Evolutionary conservation across 2,329 filamentous ascomycete genomes (phyloP).

Genomic region (Penicillium sp.): DNA sequence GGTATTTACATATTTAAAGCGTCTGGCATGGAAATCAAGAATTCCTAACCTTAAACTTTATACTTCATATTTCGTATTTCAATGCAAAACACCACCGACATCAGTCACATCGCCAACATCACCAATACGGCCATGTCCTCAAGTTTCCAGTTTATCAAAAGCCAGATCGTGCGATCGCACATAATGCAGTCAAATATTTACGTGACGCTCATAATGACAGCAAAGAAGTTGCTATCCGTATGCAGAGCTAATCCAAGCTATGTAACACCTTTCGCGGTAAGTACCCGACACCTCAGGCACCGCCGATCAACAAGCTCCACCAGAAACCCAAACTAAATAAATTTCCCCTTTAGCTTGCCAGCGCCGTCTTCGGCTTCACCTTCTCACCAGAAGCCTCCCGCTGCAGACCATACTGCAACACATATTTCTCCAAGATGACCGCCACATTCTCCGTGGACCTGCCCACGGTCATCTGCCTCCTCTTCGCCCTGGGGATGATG

Average conservation of each 20-base stretch:
- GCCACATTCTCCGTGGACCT: constrained; percentile 38
- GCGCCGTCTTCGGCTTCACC: background rate
- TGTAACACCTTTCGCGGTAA: background rate
- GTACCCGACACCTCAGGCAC: background rate
- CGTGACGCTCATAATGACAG: background rate
- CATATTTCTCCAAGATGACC: constrained; percentile 3
- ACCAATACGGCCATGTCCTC: background rate
- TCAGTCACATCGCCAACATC: too few species aligned
- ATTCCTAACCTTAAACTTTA: background rate
- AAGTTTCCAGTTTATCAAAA: background rate
- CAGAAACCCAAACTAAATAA: background rate
- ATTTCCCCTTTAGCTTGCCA: constrained; percentile 1
- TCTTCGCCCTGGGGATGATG: constrained; percentile 55
- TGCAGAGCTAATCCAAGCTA: background rate
- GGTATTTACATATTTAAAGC: background rate
- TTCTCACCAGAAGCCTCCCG: background rate
- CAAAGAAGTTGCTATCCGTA: background rate
- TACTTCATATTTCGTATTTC: background rate
- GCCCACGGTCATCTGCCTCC: constrained; percentile 55
- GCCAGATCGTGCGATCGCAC: background rate
- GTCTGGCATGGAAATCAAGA: background rate
- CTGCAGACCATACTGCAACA: background rate
- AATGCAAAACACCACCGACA: background rate
- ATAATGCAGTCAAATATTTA: background rate
- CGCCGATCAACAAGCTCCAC: background rate